These are phyloP conservation scores for Globisporangium iwayamae DNA, from an alignment of 352 stramenopile species.

Conservation along the genomic window DNA sequence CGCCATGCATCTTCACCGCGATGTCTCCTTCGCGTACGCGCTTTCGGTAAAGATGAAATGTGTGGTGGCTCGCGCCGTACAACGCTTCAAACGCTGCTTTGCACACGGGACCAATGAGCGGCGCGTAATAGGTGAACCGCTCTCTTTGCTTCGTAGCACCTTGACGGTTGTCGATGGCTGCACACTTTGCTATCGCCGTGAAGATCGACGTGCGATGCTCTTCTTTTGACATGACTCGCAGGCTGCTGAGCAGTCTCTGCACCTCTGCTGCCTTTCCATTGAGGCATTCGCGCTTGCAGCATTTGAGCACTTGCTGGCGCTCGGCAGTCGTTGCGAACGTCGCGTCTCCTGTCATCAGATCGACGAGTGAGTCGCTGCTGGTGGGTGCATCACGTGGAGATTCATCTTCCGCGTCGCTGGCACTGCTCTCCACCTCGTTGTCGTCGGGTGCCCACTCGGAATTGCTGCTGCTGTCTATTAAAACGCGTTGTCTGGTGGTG, in stretches of 20 bases:
- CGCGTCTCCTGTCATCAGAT: not conserved
- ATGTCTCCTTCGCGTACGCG: constrained; percentile 6
- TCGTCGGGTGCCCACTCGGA: not conserved
- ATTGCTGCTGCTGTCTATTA: not conserved
- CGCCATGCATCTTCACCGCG: constrained; percentile 2
- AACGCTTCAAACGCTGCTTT: not conserved
- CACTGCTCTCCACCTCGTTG: not conserved
- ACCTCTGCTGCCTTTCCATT: not conserved
- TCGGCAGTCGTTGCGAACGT: not conserved
- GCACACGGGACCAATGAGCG: not conserved
- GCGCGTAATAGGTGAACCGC: constrained; percentile 5
- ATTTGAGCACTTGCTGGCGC: not conserved
- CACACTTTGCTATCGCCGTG: not conserved
- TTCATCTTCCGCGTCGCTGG: not conserved
- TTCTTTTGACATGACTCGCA: not conserved
- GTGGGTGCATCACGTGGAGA: not conserved
- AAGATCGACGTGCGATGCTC: not conserved
- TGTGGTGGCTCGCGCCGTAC: not conserved
- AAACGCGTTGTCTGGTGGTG: not conserved
- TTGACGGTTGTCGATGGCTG: not conserved
- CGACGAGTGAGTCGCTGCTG: not conserved
- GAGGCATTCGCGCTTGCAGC: not conserved
- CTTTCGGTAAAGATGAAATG: constrained; percentile 8
- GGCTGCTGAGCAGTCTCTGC: not conserved
- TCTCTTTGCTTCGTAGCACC: not conserved